A percentile compares a stretch with the other conserved stretches of the same genome.
Evolutionary conservation across 2,329 filamentous ascomycete genomes (phyloP).

Genomic region (Pseudogymnoascus sp.): DNA sequence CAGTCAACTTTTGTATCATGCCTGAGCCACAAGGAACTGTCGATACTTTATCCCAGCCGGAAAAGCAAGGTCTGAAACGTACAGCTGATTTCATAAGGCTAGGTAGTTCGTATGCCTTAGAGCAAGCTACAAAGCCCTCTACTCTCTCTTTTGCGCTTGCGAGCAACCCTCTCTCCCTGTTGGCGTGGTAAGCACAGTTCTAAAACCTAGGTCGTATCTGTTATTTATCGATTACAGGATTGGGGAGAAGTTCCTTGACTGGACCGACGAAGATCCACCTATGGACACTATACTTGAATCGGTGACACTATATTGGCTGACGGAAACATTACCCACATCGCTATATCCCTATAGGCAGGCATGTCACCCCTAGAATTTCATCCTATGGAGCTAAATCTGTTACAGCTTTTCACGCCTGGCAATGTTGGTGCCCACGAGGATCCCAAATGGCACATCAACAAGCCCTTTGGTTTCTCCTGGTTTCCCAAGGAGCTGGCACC

Average conservation of each 20-base stretch:
- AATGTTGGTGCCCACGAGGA: too few relatives aligned
- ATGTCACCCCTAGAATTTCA: background rate
- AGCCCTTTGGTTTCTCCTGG: constrained; percentile 40
- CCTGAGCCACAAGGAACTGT: background rate
- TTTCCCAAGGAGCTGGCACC: constrained; percentile 38
- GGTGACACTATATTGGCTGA: constrained; percentile 33
- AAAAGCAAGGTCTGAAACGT: constrained; percentile 33
- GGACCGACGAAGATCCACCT: too few relatives aligned
- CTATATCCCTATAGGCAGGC: constrained; percentile 28
- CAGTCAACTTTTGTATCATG: constrained; percentile 14
- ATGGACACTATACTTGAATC: too few relatives aligned
- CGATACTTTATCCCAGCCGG: constrained; percentile 19
- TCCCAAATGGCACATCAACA: constrained; percentile 30
- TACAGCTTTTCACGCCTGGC: too few relatives aligned
- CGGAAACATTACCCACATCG: constrained; percentile 30
- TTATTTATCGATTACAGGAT: background rate
- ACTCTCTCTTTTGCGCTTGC: constrained; percentile 61
- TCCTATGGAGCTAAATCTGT: too few relatives aligned
- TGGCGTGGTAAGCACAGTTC: constrained; percentile 49
- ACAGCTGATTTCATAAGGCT: constrained; percentile 33
- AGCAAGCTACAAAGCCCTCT: constrained; percentile 54
- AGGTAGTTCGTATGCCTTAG: constrained; percentile 42
- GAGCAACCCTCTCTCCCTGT: constrained; percentile 59
- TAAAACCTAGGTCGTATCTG: background rate
- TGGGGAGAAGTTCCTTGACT: too few relatives aligned